phyloP scores from a whole-genome alignment of 306 rosid genomes.

The Acacia acuminata region DNA sequence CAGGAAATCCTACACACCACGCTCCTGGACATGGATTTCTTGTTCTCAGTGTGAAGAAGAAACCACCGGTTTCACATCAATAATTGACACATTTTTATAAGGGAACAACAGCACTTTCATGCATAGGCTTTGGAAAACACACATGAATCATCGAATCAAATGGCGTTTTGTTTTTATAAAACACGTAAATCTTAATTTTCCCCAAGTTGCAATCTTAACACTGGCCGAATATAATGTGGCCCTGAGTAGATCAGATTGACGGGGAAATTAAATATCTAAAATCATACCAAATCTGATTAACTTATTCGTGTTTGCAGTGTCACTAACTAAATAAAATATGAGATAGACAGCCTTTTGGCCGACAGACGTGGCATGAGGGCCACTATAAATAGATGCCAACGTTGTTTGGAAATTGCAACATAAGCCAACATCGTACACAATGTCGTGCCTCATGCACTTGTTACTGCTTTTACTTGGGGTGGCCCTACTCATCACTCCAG shows the following conservation, averaged over 20 bases:
- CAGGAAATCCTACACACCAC: not conserved
- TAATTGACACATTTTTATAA: not conserved
- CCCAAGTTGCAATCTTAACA: not conserved
- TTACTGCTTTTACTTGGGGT: conserved; percentile 33
- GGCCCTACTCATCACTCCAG: conserved; percentile 29
- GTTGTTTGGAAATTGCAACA: not conserved
- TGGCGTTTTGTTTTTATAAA: not conserved
- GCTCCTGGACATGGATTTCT: not conserved
- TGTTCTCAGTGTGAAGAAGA: not conserved
- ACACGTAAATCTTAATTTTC: not conserved
- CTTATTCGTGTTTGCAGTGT: not conserved
- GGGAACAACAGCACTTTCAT: not conserved
- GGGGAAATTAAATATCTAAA: not conserved
- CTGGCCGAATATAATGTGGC: not conserved
- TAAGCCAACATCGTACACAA: conserved; percentile 26
- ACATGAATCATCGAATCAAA: not conserved
- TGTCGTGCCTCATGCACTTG: conserved; percentile 24
- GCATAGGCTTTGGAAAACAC: not conserved
- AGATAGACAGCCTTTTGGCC: not conserved
- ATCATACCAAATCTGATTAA: conserved; percentile 24
- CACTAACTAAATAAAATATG: not conserved
- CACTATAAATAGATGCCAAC: conserved; percentile 32
- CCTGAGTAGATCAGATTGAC: not conserved
- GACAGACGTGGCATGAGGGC: not conserved
- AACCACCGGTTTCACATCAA: not conserved